phyloP scores from a whole-genome alignment of 345 rosid genomes.

The Dipteronia dyeriana region DNA sequence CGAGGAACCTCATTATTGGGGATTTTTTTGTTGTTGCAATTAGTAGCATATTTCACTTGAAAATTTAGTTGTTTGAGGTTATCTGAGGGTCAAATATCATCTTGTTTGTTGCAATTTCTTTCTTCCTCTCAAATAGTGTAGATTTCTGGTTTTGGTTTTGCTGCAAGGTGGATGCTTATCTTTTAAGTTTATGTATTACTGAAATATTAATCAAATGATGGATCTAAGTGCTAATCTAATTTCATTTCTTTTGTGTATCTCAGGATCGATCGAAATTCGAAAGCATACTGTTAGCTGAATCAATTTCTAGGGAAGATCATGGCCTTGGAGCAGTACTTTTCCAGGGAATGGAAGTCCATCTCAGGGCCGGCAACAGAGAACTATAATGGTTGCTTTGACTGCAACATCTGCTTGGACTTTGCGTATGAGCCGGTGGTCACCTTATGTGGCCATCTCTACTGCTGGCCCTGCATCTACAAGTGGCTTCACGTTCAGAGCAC shows the following conservation, averaged over 20 bases:
- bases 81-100: not conserved
- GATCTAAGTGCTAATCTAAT: slow-evolving; percentile 3
- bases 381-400: slow-evolving; percentile 70
- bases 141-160: not conserved
- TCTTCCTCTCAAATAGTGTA: not conserved
- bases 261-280: slow-evolving; percentile 12
- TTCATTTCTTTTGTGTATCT: slow-evolving; percentile 3
- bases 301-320: slow-evolving; percentile 20
- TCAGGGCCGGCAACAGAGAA: slow-evolving; percentile 31
- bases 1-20: not conserved
- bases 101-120: not conserved
- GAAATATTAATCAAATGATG: not conserved
- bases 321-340: slow-evolving; percentile 48
- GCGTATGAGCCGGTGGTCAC: slow-evolving; percentile 91
- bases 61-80: slow-evolving; percentile 10
- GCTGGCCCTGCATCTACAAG: slow-evolving; percentile 97
- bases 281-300: slow-evolving; percentile 7
- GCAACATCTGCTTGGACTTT: slow-evolving; percentile 83
- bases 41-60: not conserved
- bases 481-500: slow-evolving; percentile 79
- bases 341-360: slow-evolving; percentile 47
- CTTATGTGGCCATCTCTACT: slow-evolving; percentile 91
- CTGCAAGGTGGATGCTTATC: not conserved
- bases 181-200: not conserved
- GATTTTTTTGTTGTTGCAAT: not conserved